Conservation (phyloP, 108 stramenopile species). For the Cyclotella baltica region DNA sequence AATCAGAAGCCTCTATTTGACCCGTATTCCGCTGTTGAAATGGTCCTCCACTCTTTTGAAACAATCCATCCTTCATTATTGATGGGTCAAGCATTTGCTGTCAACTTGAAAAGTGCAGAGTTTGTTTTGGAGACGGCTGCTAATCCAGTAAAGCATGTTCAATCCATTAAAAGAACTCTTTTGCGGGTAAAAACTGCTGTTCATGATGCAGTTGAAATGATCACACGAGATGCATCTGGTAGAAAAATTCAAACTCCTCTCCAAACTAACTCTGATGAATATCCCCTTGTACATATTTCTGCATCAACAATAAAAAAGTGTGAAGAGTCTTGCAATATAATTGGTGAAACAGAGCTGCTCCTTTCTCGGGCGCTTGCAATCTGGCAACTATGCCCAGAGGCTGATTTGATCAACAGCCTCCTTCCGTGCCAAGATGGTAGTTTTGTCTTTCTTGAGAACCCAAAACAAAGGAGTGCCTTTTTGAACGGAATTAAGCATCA, state of each 20-base stretch:
- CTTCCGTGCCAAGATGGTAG: slow-evolving; percentile 61
- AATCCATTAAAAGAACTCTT: slow-evolving; percentile 53
- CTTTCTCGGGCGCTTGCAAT: slow-evolving; percentile 73
- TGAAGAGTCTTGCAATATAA: slow-evolving; percentile 76
- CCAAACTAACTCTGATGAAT: slow-evolving; percentile 23
- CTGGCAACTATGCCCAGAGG: slow-evolving; percentile 71
- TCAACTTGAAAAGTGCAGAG: slow-evolving; percentile 73
- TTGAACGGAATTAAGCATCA: slow-evolving; percentile 66
- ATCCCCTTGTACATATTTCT: slow-evolving; percentile 58
- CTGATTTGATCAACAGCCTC: slow-evolving; percentile 69
- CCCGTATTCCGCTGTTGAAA: slow-evolving; percentile 75
- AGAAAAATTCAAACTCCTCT: slow-evolving; percentile 35
- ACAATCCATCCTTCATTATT: slow-evolving; percentile 85
- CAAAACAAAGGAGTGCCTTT: slow-evolving; percentile 54
- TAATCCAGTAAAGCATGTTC: slow-evolving; percentile 58
- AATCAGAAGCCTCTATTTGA: slow-evolving; percentile 87
- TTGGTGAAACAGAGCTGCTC: slow-evolving; percentile 76
- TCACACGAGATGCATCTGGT: slow-evolving; percentile 66
- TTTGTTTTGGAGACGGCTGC: slow-evolving; percentile 71
- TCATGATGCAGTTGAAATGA: slow-evolving; percentile 63
- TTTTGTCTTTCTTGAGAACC: slow-evolving; percentile 51
- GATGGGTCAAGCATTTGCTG: slow-evolving; percentile 82
- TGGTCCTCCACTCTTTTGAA: slow-evolving; percentile 81
- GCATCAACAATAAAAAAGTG: slow-evolving; percentile 70
- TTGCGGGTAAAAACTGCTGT: slow-evolving; percentile 53